Evolutionary conservation across 2,329 filamentous ascomycete genomes (phyloP), one percentile per base, ranked within the genome.

Genomic region (Pyrenochaeta sp.): DNA sequence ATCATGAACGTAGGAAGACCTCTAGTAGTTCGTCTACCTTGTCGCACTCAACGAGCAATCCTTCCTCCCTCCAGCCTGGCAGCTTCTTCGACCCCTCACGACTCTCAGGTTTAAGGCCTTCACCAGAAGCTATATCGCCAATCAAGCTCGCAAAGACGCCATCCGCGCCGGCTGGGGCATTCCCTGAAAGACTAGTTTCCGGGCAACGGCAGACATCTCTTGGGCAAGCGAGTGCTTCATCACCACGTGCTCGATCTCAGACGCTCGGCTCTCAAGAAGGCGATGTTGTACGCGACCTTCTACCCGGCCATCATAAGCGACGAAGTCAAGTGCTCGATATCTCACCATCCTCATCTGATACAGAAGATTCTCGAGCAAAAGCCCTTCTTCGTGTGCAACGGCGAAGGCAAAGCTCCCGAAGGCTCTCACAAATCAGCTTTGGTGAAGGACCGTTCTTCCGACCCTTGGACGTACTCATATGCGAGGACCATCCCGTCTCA

Each of bases 281-380:
- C 28, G 96, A 95, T 64, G 86, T 90, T 6, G 85, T 92, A 15
- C 83, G 89, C 1, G 88, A 90, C 52, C 86, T 91, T 50, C 78
- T 84, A 56, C 79, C 83, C 12, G 81, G 79, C 30, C 93, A 97
- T 72, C 89, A 93, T 69, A 97, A 97, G 76, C 89, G 95, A 39
- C 88, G 93, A 67, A 98, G 94, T 74, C 95, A 97, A 71, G 90
- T 97, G 2, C 92, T 98, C 68, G 94, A 98, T 75, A 91, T 97
- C 79, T 99, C 95, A 2, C 95, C 95, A 2, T 98, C 95, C 0
- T 98, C 94, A 0, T 99, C 95, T 0, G 95, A 99, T 73, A 99
- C 96, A 58, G 95, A 99, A 78, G 93, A 96, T 49, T 91, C 94
- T 44, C 92, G 96, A 70, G 91, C 93, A 7, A 97, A 93, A 74